Conservation (phyloP, 108 stramenopile genomes). For the Skeletonema grethae region DNA sequence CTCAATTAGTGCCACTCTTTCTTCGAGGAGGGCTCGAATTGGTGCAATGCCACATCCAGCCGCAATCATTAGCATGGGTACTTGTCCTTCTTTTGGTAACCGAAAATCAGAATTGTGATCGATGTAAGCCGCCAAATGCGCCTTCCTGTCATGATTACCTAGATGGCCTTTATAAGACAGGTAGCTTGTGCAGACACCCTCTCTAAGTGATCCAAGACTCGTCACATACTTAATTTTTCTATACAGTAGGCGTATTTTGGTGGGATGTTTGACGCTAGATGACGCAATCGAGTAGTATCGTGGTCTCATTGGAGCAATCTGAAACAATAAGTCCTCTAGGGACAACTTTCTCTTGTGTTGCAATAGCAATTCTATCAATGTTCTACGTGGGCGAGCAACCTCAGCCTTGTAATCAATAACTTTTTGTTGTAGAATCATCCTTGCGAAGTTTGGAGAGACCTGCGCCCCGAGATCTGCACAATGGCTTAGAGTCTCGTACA, state of each 20-base stretch:
- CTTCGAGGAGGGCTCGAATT: constrained; percentile 69
- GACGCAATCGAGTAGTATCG: constrained; percentile 79
- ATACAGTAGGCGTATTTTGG: constrained; percentile 55
- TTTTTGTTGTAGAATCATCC: constrained; percentile 49
- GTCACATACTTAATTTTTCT: constrained; percentile 62
- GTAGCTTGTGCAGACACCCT: constrained; percentile 63
- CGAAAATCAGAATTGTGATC: constrained; percentile 67
- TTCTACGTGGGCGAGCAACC: constrained; percentile 59
- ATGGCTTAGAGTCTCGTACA: constrained; percentile 66
- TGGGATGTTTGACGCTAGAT: constrained; percentile 38
- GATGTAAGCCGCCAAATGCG: constrained; percentile 33
- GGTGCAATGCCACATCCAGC: constrained; percentile 78
- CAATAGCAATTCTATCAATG: constrained; percentile 59
- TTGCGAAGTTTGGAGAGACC: constrained; percentile 62
- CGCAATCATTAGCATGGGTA: constrained; percentile 67
- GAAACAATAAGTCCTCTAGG: constrained; percentile 64
- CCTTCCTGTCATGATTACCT: constrained; percentile 7
- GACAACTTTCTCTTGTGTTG: constrained; percentile 41
- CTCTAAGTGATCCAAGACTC: constrained; percentile 44
- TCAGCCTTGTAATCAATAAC: constrained; percentile 64
- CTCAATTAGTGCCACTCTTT: constrained; percentile 45
- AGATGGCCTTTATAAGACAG: constrained; percentile 43
- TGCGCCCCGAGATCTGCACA: constrained; percentile 54
- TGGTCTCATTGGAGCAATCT: constrained; percentile 60
- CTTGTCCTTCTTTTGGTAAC: constrained; percentile 50